These are phyloP conservation scores for Diutina catenulata DNA, from an alignment of 1,139 yeast genomes.

Conservation along the genomic window DNA sequence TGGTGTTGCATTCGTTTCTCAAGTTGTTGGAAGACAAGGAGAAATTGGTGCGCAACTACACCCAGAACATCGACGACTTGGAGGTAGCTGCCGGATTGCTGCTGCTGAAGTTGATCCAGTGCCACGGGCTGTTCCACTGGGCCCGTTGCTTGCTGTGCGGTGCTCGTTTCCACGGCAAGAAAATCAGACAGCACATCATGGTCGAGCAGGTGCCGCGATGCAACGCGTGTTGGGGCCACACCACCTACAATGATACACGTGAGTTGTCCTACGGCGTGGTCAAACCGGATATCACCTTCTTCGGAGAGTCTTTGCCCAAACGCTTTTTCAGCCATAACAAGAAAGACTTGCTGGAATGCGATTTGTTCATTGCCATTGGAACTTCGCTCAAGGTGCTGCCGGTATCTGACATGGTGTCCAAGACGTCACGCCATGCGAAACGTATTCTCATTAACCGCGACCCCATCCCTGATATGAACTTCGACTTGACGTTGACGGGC, in stretches of 20 bases:
- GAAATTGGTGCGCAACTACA: constrained; percentile 75
- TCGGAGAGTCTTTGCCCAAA: constrained; percentile 76
- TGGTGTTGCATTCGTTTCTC: constrained; percentile 84
- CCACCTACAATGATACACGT: constrained; percentile 13
- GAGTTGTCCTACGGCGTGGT: constrained; percentile 60
- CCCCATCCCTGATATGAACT: constrained; percentile 34
- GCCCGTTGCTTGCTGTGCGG: constrained; percentile 84
- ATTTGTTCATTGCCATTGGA: constrained; percentile 77
- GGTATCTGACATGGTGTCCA: constrained; percentile 78
- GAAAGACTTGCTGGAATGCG: constrained; percentile 35
- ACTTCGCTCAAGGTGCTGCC: constrained; percentile 95
- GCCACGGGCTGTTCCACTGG: constrained; percentile 92
- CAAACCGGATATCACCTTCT: constrained; percentile 93
- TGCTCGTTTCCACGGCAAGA: constrained; percentile 54
- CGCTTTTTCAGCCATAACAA: constrained; percentile 11
- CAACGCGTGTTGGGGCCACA: constrained; percentile 37
- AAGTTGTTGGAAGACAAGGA: constrained; percentile 63
- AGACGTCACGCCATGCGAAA: constrained; percentile 50
- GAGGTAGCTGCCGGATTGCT: constrained; percentile 76
- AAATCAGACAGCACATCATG: constrained; percentile 51
- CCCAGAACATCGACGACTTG: constrained; percentile 89
- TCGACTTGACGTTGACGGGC: constrained; percentile 2
- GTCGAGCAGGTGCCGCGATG: constrained; percentile 58
- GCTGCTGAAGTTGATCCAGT: constrained; percentile 67
- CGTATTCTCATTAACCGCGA: constrained; percentile 77